phyloP scores from a whole-genome alignment of 75 land plant species.

The Sequoiadendron giganteum region DNA sequence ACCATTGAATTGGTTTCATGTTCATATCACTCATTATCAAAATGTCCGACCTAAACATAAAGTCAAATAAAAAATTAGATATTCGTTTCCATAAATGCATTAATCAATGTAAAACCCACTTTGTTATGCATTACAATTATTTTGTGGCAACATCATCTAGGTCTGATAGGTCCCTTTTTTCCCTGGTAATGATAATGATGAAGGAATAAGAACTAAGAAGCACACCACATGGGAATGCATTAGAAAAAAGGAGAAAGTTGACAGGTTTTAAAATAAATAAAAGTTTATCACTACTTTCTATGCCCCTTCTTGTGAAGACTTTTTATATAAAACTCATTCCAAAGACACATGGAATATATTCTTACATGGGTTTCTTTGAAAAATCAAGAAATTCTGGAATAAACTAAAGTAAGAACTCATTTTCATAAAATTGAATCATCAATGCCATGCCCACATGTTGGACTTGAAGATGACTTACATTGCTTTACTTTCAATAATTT shows the following conservation, averaged over 20 bases:
- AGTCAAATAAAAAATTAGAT: slow-evolving; percentile 1
- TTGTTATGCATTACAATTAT: background rate
- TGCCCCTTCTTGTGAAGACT: background rate
- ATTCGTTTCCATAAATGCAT: background rate
- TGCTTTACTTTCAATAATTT: background rate
- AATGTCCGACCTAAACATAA: background rate
- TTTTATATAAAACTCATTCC: background rate
- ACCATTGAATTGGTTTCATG: background rate
- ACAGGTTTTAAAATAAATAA: background rate
- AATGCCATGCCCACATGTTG: background rate
- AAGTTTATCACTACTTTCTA: background rate
- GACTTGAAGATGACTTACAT: background rate
- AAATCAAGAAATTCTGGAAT: background rate
- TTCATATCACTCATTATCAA: background rate
- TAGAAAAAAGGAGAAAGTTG: background rate
- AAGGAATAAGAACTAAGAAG: background rate
- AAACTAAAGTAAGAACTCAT: background rate
- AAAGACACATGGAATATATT: background rate
- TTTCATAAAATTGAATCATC: background rate
- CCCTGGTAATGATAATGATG: background rate
- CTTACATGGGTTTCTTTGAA: background rate
- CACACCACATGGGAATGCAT: background rate
- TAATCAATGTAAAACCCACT: slow-evolving; percentile 10
- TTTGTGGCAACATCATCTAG: background rate
- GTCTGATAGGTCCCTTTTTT: background rate